Base-by-base conservation (phyloP, 2,329 filamentous ascomycete genomes). In the Colletotrichum sidae region DNA sequence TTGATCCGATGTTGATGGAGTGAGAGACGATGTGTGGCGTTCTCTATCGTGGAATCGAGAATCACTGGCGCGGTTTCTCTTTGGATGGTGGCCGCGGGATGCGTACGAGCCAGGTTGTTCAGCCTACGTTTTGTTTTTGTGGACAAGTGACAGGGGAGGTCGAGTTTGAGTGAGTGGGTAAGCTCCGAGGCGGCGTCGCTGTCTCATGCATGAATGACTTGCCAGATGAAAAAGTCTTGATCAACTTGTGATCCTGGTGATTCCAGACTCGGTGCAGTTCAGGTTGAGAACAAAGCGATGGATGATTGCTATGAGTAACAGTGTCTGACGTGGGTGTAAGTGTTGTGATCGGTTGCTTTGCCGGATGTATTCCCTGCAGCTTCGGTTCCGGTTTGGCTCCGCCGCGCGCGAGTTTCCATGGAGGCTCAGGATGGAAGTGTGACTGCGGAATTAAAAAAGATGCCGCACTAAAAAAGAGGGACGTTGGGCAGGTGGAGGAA, bases 191-290 rank as follows among this genome's bases (percentile, higher is more conserved):
- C 17, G 17, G 17, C 17, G 17, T 17, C 4, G 25, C 25, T 25
- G 25, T 58, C 55, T 38, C 25, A 58, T 51, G 55, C 55, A 58
- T 58, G 46, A 51, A 58, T n/a, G 12, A 38, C 46, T 25, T 25
- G 25, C 25, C 25, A 25, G 4, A 25, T 25, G 25, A 25, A 25
- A 25, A 25, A 25, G 25, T 46, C 33, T 7, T 50, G 35, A 46
- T 25, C 42, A 49, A 50, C 25, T 49, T 25, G 25, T 25, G 25
- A 1, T 25, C 25, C 25, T 25, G 25, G 25, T 25, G 25, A 25
- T 25, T 25, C 4, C 4, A 25, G 25, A 25, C 25, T 25, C 25
- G 25, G 25, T 25, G 25, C 45, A 41, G 55, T 34, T 57, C 45
- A 57, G 37, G 12, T 39, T 49, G 13, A 33, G 55, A 39, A 49